These are phyloP conservation scores for Seiridium unicorne DNA, from an alignment of 2,329 filamentous ascomycete species.

Conservation along the genomic window DNA sequence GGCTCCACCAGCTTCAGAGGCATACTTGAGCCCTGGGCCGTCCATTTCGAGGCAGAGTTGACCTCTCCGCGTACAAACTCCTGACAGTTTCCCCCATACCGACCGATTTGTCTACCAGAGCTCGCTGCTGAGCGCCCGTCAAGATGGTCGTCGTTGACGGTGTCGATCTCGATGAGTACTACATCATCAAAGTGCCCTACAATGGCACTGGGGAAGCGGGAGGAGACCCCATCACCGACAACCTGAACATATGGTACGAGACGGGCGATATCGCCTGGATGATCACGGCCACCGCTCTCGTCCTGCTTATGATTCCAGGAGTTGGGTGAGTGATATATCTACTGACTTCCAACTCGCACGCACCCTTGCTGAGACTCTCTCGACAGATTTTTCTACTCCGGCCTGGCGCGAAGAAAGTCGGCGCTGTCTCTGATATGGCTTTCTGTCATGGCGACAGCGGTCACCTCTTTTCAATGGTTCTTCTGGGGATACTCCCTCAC, in stretches of 20 bases:
- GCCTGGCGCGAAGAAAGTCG: conserved; percentile 83
- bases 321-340: conserved; percentile 58
- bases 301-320: conserved; percentile 89
- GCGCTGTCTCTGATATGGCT: conserved; percentile 89
- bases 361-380: background rate
- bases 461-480: conserved; percentile 91
- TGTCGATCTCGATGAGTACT: conserved; percentile 42
- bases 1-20: background rate
- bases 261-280: conserved; percentile 84
- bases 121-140: background rate
- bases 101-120: background rate
- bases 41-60: background rate
- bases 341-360: background rate
- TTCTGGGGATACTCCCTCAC: conserved; percentile 86
- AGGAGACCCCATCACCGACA: conserved; percentile 63
- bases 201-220: conserved; percentile 65
- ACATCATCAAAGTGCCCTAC: conserved; percentile 51
- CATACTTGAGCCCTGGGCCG: background rate
- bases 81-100: background rate
- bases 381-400: conserved; percentile 81
- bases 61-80: background rate
- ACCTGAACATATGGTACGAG: conserved; percentile 81
- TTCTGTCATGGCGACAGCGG: conserved; percentile 79
- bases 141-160: conserved; percentile 34
- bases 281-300: conserved; percentile 76